Percentiles rank a stretch among this genome's conserved stretches.
Evolutionary conservation across 2,329 filamentous ascomycete genomes (phyloP).

Genomic region (Ceratocystis lukuohia): DNA sequence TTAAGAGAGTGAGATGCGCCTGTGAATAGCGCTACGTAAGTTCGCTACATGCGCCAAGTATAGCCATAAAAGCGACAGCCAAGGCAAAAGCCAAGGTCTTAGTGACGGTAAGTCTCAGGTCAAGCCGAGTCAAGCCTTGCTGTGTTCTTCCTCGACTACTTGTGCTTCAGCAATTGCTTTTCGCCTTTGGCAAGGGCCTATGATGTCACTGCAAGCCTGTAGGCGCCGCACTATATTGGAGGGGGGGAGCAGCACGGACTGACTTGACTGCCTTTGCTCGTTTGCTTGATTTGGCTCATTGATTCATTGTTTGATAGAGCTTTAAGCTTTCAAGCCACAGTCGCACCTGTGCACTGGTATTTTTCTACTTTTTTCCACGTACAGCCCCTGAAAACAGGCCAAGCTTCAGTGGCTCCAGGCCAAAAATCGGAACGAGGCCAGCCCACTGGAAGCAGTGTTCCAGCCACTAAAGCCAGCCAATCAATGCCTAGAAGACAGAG

Average conservation of each 20-base stretch:
- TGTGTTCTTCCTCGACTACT: too few species aligned
- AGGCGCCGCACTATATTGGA: neutral
- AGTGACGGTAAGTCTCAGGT: neutral
- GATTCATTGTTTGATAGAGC: neutral
- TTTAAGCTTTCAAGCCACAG: conserved; percentile 15
- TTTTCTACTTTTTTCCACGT: neutral
- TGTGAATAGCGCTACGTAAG: too few species aligned
- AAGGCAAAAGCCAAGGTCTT: neutral
- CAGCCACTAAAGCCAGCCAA: neutral
- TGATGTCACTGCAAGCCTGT: too few species aligned
- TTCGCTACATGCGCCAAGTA: too few species aligned
- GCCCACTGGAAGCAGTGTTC: neutral
- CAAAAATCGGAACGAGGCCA: neutral
- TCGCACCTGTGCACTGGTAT: neutral
- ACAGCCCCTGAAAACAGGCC: conserved; percentile 1
- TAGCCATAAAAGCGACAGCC: too few species aligned
- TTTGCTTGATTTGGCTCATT: neutral
- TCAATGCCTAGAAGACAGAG: neutral
- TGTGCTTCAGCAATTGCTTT: too few species aligned
- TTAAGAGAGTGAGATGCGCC: neutral
- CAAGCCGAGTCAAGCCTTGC: neutral
- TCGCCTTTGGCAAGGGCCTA: too few species aligned
- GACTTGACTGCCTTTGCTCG: neutral
- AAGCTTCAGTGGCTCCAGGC: neutral
- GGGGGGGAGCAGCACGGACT: too few species aligned